Percentiles rank a stretch among this genome's conserved stretches.
Evolutionary conservation across 208 protist species (phyloP).

Genomic region (Trypanosoma rangeli): DNA sequence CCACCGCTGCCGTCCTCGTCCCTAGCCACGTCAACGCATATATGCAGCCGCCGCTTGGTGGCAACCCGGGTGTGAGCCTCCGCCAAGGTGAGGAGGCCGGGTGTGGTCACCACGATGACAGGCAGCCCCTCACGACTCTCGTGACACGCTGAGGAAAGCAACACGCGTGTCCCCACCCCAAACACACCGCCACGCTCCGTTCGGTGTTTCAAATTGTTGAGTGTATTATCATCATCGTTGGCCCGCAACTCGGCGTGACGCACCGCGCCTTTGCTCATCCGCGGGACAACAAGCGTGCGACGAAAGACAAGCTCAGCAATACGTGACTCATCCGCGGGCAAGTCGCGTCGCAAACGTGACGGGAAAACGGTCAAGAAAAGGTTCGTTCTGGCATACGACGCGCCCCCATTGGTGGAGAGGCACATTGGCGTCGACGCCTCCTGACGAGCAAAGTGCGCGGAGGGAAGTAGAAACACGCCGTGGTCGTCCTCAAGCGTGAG

Average conservation of each 20-base stretch:
- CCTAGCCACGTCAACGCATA: constrained; percentile 28
- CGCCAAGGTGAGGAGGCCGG: constrained; percentile 44
- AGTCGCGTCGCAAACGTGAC: constrained; percentile 40
- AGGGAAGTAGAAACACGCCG: constrained; percentile 55
- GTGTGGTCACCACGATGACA: constrained; percentile 29
- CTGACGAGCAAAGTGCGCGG: constrained; percentile 30
- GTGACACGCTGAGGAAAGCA: constrained; percentile 52
- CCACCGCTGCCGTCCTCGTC: not conserved
- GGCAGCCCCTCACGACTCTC: constrained; percentile 52
- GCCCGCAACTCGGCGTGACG: constrained; percentile 33
- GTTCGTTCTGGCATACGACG: constrained; percentile 36
- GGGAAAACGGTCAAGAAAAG: constrained; percentile 42
- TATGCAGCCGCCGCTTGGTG: constrained; percentile 32
- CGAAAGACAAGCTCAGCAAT: constrained; percentile 40
- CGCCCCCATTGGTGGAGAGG: constrained; percentile 49
- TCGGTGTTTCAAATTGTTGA: not conserved
- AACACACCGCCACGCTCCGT: constrained; percentile 9
- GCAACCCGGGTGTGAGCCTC: constrained; percentile 36
- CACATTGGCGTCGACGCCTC: constrained; percentile 40
- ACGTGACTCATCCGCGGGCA: constrained; percentile 37
- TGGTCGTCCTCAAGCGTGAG: constrained; percentile 62
- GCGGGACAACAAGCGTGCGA: constrained; percentile 63
- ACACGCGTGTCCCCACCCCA: constrained; percentile 37
- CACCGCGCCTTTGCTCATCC: constrained; percentile 44
- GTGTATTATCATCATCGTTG: not conserved